Conservation (phyloP, 2,329 filamentous ascomycete species). For the Verticillium nubilum region DNA sequence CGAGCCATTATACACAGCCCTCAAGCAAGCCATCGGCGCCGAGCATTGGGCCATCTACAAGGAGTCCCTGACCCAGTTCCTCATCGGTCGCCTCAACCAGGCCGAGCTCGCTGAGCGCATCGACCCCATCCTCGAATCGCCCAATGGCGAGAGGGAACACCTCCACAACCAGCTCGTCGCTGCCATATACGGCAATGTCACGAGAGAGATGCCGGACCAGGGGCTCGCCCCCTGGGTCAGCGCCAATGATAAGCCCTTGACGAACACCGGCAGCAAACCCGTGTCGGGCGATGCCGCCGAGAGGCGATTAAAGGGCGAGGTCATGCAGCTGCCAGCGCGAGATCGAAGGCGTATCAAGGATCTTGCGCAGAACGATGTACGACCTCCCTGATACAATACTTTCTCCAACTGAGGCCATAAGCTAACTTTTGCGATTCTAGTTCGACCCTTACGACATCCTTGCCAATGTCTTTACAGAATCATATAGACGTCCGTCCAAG, state of each 20-base stretch:
- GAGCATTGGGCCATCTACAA: slow-evolving; percentile 63
- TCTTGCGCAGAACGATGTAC: slow-evolving; percentile 54
- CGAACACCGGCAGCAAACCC: slow-evolving; percentile 53
- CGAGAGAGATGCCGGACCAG: slow-evolving; percentile 61
- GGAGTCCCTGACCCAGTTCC: slow-evolving; percentile 55
- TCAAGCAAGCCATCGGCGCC: slow-evolving; percentile 52
- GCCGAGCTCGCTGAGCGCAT: slow-evolving; percentile 53
- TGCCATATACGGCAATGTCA: slow-evolving; percentile 64
- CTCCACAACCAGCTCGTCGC: slow-evolving; percentile 64
- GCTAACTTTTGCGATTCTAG: slow-evolving; percentile 20
- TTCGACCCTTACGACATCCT: slow-evolving; percentile 51
- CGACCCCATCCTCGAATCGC: slow-evolving; percentile 53
- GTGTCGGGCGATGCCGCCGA: slow-evolving; percentile 61
- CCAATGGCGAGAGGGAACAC: slow-evolving; percentile 54
- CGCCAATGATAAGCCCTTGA: slow-evolving; percentile 61
- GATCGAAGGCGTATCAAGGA: slow-evolving; percentile 65
- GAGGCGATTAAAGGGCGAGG: slow-evolving; percentile 60
- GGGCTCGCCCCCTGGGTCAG: slow-evolving; percentile 67
- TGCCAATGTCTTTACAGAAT: slow-evolving; percentile 45
- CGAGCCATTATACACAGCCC: slow-evolving; percentile 56
- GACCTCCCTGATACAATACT: slow-evolving; percentile 17
- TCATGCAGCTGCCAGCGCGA: slow-evolving; percentile 64
- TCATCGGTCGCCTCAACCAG: slow-evolving; percentile 60
- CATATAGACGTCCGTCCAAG: slow-evolving; percentile 37
- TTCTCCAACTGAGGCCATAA: not conserved